phyloP scores from a whole-genome alignment of 2,329 filamentous ascomycete species.

The Hawksworthiomyces lignivorus region DNA sequence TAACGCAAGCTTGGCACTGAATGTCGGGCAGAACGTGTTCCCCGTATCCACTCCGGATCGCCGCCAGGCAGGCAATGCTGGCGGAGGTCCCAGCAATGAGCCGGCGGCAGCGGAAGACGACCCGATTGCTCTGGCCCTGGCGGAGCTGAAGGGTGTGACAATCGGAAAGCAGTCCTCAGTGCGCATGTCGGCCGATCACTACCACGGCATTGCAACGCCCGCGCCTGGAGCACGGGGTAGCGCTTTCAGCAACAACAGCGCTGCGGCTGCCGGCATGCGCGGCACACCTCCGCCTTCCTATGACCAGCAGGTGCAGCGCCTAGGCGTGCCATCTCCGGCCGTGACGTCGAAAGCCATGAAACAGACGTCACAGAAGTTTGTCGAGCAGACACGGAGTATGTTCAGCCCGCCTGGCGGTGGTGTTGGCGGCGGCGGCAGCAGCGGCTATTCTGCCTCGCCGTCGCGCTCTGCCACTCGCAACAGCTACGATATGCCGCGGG shows the following conservation, averaged over 20 bases:
- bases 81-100: conserved; percentile 50
- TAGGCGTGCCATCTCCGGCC: conserved; percentile 84
- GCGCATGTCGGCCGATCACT: conserved; percentile 91
- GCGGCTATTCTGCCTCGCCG: conserved; percentile 23
- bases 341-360: conserved; percentile 95
- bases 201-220: conserved; percentile 87
- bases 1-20: conserved; percentile 84
- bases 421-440: conserved; percentile 13
- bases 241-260: conserved; percentile 27
- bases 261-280: conserved; percentile 50
- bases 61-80: conserved; percentile 24
- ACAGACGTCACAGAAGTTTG: conserved; percentile 83
- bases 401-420: conserved; percentile 39
- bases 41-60: conserved; percentile 70
- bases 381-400: conserved; percentile 73
- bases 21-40: conserved; percentile 93
- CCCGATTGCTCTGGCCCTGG: conserved; percentile 85
- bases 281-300: conserved; percentile 85
- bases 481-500: conserved; percentile 48
- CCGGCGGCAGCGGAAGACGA: conserved; percentile 58
- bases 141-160: conserved; percentile 78
- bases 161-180: conserved; percentile 69
- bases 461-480: conserved; percentile 52
- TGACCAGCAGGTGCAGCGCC: conserved; percentile 65
- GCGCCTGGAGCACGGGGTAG: conserved; percentile 41